A percentile compares a stretch with the other conserved stretches of the same genome.
Evolutionary conservation across 768 basidiomycete species (phyloP).

Genomic region (Serendipita sp.): DNA sequence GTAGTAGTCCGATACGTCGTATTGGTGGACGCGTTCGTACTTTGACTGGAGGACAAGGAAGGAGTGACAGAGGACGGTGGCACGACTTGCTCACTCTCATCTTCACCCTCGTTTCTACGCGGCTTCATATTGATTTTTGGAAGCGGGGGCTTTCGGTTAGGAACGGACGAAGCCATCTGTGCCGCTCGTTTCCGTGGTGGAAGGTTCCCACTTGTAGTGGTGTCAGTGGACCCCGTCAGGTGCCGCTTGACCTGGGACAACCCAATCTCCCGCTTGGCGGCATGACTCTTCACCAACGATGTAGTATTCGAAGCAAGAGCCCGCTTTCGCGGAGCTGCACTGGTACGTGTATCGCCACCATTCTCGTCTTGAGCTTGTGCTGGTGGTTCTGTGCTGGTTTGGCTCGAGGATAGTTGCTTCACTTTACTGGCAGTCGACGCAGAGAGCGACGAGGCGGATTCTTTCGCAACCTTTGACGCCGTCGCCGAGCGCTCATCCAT

Average conservation of each 20-base stretch:
- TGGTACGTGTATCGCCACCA: background rate
- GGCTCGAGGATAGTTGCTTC: background rate
- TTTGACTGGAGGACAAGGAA: background rate
- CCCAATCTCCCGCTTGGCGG: background rate
- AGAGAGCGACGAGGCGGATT: background rate
- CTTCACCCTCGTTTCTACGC: background rate
- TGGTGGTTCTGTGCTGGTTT: background rate
- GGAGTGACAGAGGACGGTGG: background rate
- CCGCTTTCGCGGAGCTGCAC: background rate
- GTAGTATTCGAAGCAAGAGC: background rate
- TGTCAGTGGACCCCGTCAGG: background rate
- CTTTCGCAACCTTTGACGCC: background rate
- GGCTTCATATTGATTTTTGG: background rate
- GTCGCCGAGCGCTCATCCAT: background rate
- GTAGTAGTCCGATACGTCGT: no score
- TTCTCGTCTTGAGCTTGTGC: background rate
- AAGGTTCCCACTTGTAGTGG: background rate
- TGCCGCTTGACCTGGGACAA: background rate
- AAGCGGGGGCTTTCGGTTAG: background rate
- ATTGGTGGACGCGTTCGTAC: background rate
- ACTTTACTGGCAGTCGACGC: background rate
- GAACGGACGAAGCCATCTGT: background rate
- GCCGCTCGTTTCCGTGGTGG: background rate
- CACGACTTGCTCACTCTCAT: no score
- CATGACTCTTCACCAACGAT: background rate